Base-by-base conservation (phyloP, 2,329 filamentous ascomycete genomes). In the Claviceps cyperi region DNA sequence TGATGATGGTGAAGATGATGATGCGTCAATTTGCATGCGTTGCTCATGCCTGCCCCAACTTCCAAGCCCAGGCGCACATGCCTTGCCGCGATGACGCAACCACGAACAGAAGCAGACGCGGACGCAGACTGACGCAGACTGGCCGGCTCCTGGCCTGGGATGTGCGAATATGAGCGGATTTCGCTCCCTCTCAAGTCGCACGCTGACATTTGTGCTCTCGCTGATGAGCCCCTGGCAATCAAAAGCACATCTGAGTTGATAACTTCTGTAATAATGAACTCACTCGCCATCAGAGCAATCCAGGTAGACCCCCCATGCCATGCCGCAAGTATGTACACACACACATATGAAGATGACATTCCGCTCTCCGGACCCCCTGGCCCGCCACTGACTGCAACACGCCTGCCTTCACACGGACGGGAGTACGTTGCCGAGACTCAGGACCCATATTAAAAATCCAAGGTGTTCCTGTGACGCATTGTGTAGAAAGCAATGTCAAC, bases 381-480 rank as follows among this genome's bases (percentile, higher is more conserved):
- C 46, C 17, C 37, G 15, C 36, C 37, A 9, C 36, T 2, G 11
- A 14, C 39, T 28, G 46, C 37, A 40, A 47, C 36, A 28, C 11
- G 22, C 21, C 35, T 24, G 15, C 35, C 37, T 28, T 28, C 7
- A 28, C 7, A n/a, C 14, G n/a, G 36, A 8, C 43, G 32, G 24
- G 43, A 22, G 11, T 45, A 8, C 24, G 13, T 45, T 32, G 43
- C 19, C 43, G 28, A 9, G 47, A 32, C 14, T 9, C 21, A 38
- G 40, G 41, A 28, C 48, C 43, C 40, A 46, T 35, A 28, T 6
- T 38, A 19, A 37, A 43, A 48, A 43, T 43, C 24, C 28, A 32
- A 48, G 17, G 24, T 48, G 47, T 46, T 46, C 44, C 44, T 47
- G 49, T 50, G 49, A 46, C 43, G 37, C 35, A 24, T 46, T 13